Evolutionary conservation across 179 eudicot species (phyloP).

Genomic region (Silene vulgaris): DNA sequence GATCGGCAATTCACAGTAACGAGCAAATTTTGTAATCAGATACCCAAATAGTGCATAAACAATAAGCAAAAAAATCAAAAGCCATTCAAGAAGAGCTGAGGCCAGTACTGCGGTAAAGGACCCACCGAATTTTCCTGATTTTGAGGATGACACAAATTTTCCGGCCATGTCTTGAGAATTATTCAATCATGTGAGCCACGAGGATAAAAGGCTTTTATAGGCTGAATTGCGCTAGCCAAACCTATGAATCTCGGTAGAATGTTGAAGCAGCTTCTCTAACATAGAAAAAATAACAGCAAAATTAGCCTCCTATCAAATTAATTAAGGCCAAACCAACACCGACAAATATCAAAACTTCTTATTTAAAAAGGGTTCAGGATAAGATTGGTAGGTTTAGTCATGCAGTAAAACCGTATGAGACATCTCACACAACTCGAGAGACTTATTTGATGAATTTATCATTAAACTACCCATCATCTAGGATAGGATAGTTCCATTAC

Average conservation of each 20-base stretch:
- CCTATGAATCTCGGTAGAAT: constrained; percentile 4
- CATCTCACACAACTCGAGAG: no score
- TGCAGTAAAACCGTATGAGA: no score
- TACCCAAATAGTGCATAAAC: constrained; percentile 68
- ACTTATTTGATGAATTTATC: no score
- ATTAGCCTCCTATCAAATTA: background rate
- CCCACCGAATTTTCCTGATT: constrained; percentile 27
- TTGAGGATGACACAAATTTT: constrained; percentile 26
- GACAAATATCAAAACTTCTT: background rate
- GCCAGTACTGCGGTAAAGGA: constrained; percentile 42
- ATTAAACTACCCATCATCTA: no score
- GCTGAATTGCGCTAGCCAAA: constrained; percentile 19
- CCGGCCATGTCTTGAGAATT: constrained; percentile 43
- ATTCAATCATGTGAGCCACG: constrained; percentile 27
- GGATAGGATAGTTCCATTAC: background rate
- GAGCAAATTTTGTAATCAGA: constrained; percentile 66
- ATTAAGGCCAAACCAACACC: background rate
- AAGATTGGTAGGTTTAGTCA: no score
- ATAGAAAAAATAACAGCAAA: constrained; percentile 17
- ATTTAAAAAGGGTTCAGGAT: no score
- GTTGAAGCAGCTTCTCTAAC: constrained; percentile 19
- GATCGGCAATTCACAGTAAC: constrained; percentile 53
- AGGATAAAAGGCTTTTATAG: constrained; percentile 19
- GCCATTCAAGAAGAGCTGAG: constrained; percentile 75
- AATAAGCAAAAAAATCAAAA: constrained; percentile 59